Base-by-base conservation (phyloP, 2,329 filamentous ascomycete species). In the Whalleya microplaca region DNA sequence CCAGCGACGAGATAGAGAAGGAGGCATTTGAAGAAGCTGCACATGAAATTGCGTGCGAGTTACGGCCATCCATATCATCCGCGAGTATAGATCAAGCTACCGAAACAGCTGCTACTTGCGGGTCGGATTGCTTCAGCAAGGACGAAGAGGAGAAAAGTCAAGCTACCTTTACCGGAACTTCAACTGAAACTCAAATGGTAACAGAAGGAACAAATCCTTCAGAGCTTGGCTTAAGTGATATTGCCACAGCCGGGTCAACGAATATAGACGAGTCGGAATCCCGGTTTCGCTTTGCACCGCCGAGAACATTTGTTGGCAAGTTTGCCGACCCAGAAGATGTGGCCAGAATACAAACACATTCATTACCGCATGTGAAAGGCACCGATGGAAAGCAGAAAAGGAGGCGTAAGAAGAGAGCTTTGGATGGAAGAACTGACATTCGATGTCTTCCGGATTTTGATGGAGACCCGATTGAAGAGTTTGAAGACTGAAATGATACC, bases 391-490 rank as follows among this genome's bases (percentile, higher is more conserved):
- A 60, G 51, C 48, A 40, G 46, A 62, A 55, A 63, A 62, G 58
- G 44, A 58, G 55, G 16, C 27, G 41, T 14, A 62, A 61, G 48
- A 61, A 60, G 44, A 62, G 27, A 19, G 54, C 60, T 2, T 45
- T 21, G 21, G 66, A 69, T 48, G 67, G 64, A n/a, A 68, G 68
- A 45, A 57, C 64, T n/a, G 54, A 67, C 58, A 71, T 71, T 56
- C 65, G 69, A 51, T 43, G 51, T n/a, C 57, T 71, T 16, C 68
- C 69, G 4, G 61, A 66, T 53, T 69, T 69, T 53, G 55, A 69
- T 12, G 68, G 60, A 3, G 69, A 71, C 48, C 69, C 68, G 21
- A 71, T 70, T 37, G 68, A 71, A 53, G 69, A 69, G 14, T 66
- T 60, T 37, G 59, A 58, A 21, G 53, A 56, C 8, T 42, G 52